phyloP scores from a whole-genome alignment of 352 stramenopile species.

The Pythium sp. region DNA sequence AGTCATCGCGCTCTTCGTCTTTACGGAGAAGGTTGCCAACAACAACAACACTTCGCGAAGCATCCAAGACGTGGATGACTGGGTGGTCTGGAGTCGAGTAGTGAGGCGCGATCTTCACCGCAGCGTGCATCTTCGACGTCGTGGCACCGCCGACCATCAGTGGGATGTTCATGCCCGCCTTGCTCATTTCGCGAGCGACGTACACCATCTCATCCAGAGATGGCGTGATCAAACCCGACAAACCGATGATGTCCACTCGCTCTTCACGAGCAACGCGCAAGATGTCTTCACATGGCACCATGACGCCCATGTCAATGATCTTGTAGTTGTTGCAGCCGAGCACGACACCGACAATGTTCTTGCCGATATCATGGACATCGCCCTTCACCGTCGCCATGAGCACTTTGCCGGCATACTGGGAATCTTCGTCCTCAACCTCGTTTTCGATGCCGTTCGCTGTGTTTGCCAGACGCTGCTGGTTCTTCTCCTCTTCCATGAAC shows the following conservation, averaged over 20 bases:
- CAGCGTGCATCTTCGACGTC: conserved; percentile 97
- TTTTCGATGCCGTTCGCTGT: conserved; percentile 85
- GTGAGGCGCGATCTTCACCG: conserved; percentile 96
- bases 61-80: conserved; percentile 98
- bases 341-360: conserved; percentile 99
- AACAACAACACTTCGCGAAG: conserved; percentile 94
- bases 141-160: conserved; percentile 97
- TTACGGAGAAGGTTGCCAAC: conserved; percentile 90
- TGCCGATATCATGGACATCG: conserved; percentile 99
- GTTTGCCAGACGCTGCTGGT: conserved; percentile 61
- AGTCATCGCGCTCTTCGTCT: conserved; percentile 90
- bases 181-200: conserved; percentile 95
- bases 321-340: conserved; percentile 99
- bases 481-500: conserved; percentile 98
- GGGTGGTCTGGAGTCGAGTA: conserved; percentile 94
- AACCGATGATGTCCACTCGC: conserved; percentile 95
- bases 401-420: conserved; percentile 90
- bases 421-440: conserved; percentile 76
- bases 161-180: conserved; percentile 92
- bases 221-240: conserved; percentile 97
- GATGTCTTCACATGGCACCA: conserved; percentile 92
- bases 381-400: conserved; percentile 98
- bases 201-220: conserved; percentile 98
- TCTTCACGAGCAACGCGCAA: conserved; percentile 55
- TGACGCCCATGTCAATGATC: conserved; percentile 96